Percentiles rank a stretch among this genome's conserved stretches.
phyloP scores from a whole-genome alignment of 139 green algal genomes.

The Chlorella sp. region DNA sequence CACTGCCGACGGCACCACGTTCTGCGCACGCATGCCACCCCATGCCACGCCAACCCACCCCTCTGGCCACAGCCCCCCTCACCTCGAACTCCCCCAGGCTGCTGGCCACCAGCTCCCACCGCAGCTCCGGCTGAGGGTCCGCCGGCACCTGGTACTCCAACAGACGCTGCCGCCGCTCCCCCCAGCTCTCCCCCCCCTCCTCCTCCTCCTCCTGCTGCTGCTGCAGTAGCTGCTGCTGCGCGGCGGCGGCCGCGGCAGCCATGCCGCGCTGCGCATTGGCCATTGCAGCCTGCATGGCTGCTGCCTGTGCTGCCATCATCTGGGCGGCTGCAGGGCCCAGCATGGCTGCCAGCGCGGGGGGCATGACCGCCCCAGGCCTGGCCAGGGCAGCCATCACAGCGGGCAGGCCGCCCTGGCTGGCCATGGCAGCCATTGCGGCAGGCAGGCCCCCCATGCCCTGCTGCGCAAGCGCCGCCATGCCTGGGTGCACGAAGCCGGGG shows the following conservation, averaged over 20 bases:
- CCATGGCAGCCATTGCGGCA: background rate
- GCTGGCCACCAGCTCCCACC: conserved; percentile 40
- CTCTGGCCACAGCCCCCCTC: too few species aligned
- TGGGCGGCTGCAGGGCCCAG: background rate
- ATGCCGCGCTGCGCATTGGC: background rate
- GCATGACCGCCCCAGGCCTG: background rate
- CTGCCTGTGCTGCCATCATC: background rate
- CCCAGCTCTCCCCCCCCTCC: background rate
- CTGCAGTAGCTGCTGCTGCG: background rate
- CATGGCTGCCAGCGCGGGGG: background rate
- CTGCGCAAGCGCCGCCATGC: background rate
- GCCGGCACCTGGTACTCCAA: conserved; percentile 8
- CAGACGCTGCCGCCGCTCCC: background rate
- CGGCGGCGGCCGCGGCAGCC: too few species aligned
- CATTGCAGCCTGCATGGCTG: background rate
- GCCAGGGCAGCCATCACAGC: background rate
- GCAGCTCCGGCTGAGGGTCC: background rate
- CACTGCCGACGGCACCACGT: too few species aligned
- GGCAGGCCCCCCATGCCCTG: background rate
- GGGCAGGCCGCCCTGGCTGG: too few species aligned
- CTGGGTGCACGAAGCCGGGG: background rate
- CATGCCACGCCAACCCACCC: background rate
- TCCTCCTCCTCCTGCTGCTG: background rate
- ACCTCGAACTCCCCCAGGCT: conserved; percentile 38
- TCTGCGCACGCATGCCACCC: too few species aligned